These are phyloP conservation scores for Helenozyma baotianmanensis DNA, from an alignment of 805 yeast genomes.

Conservation along the genomic window DNA sequence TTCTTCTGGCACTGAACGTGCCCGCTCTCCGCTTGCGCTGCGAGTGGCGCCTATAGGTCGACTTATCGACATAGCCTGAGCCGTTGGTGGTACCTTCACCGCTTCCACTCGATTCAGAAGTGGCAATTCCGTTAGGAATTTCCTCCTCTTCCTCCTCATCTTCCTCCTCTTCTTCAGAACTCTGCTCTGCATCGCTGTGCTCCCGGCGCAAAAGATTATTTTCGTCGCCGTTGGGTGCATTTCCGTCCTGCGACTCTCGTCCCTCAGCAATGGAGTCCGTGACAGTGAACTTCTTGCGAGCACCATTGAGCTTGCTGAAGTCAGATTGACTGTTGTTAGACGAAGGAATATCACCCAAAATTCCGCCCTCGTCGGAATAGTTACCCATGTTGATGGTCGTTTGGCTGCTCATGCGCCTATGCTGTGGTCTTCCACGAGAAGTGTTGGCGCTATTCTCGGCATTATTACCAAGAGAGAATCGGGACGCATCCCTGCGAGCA, in stretches of 20 bases:
- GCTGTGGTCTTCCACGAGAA: constrained; percentile 1
- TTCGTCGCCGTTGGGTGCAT: constrained; percentile 1
- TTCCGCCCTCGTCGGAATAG: constrained; percentile 29
- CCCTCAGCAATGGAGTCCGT: constrained; percentile 11
- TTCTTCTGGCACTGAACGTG: constrained; percentile 33
- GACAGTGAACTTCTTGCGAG: constrained; percentile 3
- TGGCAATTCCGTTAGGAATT: neutral
- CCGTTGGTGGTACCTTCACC: neutral
- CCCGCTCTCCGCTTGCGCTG: constrained; percentile 30
- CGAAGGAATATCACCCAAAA: constrained; percentile 34
- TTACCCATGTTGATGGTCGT: constrained; percentile 26
- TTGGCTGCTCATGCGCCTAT: constrained; percentile 13
- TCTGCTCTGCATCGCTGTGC: too few species aligned
- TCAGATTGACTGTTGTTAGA: too few species aligned
- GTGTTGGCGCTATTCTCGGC: neutral
- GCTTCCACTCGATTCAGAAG: neutral
- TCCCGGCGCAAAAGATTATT: too few species aligned
- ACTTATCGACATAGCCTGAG: neutral
- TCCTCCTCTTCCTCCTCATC: constrained; percentile 1
- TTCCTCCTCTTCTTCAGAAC: constrained; percentile 3
- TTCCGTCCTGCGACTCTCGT: constrained; percentile 1
- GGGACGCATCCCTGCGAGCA: constrained; percentile 18
- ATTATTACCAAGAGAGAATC: constrained; percentile 12
- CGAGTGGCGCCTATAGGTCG: constrained; percentile 6
- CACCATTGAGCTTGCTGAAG: neutral